Evolutionary conservation across 2,329 filamentous ascomycete species (phyloP).

Genomic region (Penicillium griseofulvum): DNA sequence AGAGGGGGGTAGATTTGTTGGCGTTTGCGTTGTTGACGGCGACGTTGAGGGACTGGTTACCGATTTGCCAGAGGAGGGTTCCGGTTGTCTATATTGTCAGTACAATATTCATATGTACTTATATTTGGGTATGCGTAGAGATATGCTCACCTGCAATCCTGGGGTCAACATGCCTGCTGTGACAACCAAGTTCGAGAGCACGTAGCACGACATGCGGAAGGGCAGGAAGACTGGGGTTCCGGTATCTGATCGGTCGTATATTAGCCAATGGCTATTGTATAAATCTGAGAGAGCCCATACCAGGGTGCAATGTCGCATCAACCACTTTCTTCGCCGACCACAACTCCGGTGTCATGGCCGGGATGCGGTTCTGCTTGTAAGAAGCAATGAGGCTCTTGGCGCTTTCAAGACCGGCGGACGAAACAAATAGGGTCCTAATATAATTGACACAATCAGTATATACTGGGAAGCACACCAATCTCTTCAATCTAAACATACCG

Average conservation of each 20-base stretch:
- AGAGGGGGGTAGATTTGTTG: constrained; percentile 92
- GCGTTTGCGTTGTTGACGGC: constrained; percentile 97
- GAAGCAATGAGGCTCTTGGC: constrained; percentile 77
- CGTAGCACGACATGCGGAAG: constrained; percentile 96
- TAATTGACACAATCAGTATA: neutral
- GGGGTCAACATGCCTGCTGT: constrained; percentile 97
- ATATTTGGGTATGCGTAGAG: neutral
- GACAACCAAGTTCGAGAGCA: constrained; percentile 88
- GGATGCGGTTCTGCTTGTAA: constrained; percentile 81
- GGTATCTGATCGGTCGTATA: constrained; percentile 62
- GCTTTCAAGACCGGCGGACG: constrained; percentile 72
- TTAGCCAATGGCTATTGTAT: constrained; percentile 1
- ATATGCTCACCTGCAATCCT: constrained; percentile 63
- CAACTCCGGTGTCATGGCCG: constrained; percentile 81
- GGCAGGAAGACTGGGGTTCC: constrained; percentile 88
- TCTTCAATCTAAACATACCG: constrained; percentile 65
- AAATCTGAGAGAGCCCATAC: constrained; percentile 52
- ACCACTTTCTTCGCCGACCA: constrained; percentile 97
- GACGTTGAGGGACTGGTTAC: constrained; percentile 97
- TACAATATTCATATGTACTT: neutral
- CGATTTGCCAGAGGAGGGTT: constrained; percentile 89
- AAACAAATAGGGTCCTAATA: constrained; percentile 78
- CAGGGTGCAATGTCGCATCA: constrained; percentile 92
- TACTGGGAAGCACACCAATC: neutral
- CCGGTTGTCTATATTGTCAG: constrained; percentile 63